Conservation (phyloP, 805 yeast genomes). For the Jamesozyma jinghongensis region DNA sequence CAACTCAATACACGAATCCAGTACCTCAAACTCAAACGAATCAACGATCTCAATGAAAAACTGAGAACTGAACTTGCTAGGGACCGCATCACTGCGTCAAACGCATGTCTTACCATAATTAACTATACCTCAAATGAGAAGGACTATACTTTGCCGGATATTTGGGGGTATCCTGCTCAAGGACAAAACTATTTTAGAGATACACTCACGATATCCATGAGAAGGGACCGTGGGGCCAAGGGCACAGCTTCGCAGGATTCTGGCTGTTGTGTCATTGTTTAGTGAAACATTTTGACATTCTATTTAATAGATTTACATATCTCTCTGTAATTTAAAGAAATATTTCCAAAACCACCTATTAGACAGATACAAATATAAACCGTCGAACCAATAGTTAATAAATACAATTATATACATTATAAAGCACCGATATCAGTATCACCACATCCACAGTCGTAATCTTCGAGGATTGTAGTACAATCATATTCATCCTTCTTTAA, state of each 20-base stretch:
- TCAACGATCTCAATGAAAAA: constrained; percentile 46
- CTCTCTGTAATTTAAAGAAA: too few relatives aligned
- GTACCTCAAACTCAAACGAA: constrained; percentile 50
- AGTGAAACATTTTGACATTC: too few relatives aligned
- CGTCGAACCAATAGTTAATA: not conserved
- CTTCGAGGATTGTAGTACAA: constrained; percentile 75
- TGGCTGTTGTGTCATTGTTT: constrained; percentile 33
- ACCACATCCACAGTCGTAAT: constrained; percentile 96
- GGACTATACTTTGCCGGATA: constrained; percentile 34
- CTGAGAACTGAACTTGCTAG: constrained; percentile 42
- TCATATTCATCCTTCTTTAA: constrained; percentile 67
- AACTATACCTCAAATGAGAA: constrained; percentile 29
- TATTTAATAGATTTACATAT: too few relatives aligned
- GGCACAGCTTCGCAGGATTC: too few relatives aligned
- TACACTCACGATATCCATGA: constrained; percentile 6
- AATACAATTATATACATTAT: not conserved
- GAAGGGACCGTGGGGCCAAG: too few relatives aligned
- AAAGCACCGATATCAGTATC: not conserved
- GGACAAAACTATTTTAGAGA: constrained; percentile 34
- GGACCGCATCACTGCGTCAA: constrained; percentile 56
- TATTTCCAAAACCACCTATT: too few relatives aligned
- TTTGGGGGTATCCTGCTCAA: constrained; percentile 34
- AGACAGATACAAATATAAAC: not conserved
- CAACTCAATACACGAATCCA: constrained; percentile 38
- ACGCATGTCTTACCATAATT: constrained; percentile 43